Base-by-base conservation (phyloP, 306 rosid species). In the Acmispon strigosus region DNA sequence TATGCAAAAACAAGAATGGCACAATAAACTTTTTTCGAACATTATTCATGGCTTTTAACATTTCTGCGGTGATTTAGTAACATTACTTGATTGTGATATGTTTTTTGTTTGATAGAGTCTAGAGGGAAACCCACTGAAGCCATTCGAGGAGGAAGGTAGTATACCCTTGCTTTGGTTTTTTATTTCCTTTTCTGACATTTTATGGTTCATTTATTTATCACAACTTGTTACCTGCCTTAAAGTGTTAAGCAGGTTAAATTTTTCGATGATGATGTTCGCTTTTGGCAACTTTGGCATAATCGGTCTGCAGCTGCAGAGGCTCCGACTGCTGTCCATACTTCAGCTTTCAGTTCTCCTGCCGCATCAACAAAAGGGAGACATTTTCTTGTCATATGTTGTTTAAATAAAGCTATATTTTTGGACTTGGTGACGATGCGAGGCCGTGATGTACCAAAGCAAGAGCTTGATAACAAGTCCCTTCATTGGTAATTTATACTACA, bases 401-500 rank as follows among this genome's bases (percentile, higher is more conserved):
- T 87, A 81, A 87, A 94, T 72, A 94, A 94, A 82, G 97, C 99
- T 78, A 91, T 94, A 73, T 94, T 94, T 84, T 76, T 94, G 93
- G 99, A 94, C 81, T 80, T 91, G 83, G 99, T 94, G 79, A 94
- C 99, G 0, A 94, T 94, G 99, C 91, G 96, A 43, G 90, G 99
- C 72, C 99, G 96, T 66, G 99, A 94, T 83, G 97, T 89, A 48
- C 95, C 96, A 18, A 94, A 94, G 87, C 95, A 89, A 66, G 99
- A 94, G 61, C 99, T 94, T 52, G 99, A 94, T 81, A 94, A 87
- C 78, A 94, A 83, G 81, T 94, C 97, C 14, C 96, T 94, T 77
- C 84, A 91, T 36, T 94, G 99, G 99, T 78, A 89, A 76, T 76
- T 59, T 20, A 76, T 48, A 78, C 43, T 57, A 27, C 54, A n/a